phyloP scores from a whole-genome alignment of 208 protist species.

The Herpetomonas tarakana region DNA sequence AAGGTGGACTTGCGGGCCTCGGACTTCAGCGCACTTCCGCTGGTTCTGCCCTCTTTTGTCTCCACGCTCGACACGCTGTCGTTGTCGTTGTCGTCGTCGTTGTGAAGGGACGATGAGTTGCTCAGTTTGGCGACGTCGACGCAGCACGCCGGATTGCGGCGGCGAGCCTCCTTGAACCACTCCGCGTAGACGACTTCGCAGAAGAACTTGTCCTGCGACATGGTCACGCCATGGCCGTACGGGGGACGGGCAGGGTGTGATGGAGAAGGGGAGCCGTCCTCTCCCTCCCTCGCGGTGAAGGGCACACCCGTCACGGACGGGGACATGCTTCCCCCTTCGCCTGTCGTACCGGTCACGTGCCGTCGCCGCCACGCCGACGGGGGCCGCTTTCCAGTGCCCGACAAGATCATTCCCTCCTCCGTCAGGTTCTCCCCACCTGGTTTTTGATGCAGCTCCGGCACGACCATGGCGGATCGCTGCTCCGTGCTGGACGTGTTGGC shows the following conservation, averaged over 20 bases:
- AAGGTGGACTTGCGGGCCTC: neutral
- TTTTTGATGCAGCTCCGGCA: too few species aligned
- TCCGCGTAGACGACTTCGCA: slow-evolving; percentile 28
- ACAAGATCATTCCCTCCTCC: neutral
- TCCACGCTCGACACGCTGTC: neutral
- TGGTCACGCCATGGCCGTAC: too few species aligned
- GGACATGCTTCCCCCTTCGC: too few species aligned
- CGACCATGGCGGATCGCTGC: too few species aligned
- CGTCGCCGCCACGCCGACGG: neutral
- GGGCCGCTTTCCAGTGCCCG: neutral
- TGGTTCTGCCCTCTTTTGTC: neutral
- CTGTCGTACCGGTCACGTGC: neutral
- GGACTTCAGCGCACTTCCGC: slow-evolving; percentile 4
- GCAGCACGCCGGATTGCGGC: neutral
- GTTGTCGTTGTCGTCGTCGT: neutral
- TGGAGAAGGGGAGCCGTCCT: too few species aligned
- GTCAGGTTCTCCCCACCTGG: too few species aligned
- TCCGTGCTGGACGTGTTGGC: too few species aligned
- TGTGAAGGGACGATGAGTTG: neutral
- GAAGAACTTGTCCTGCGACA: neutral
- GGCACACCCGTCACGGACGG: too few species aligned
- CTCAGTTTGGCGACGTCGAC: neutral
- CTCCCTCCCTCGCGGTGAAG: too few species aligned
- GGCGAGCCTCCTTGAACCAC: slow-evolving; percentile 53
- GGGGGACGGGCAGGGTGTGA: too few species aligned